Percentiles rank a stretch among this genome's conserved stretches.
Evolutionary conservation across 805 yeast genomes (phyloP).

Genomic region (Maudiozyma pseudohumilis): DNA sequence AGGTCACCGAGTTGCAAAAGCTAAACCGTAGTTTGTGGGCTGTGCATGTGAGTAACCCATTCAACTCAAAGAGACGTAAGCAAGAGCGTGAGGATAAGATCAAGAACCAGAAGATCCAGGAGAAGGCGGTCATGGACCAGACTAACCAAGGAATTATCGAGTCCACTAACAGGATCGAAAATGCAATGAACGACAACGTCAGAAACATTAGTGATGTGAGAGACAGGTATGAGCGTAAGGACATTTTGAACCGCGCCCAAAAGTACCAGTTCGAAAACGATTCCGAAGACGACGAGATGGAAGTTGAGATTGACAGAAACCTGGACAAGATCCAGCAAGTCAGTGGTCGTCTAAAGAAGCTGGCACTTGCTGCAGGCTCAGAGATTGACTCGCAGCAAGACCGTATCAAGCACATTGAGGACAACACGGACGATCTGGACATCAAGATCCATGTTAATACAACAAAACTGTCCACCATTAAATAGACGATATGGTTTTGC

Average conservation of each 20-base stretch:
- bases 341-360: constrained; percentile 57
- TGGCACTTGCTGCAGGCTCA: constrained; percentile 62
- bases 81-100: constrained; percentile 65
- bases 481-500: constrained; percentile 18
- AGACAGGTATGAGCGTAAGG: constrained; percentile 31
- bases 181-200: constrained; percentile 42
- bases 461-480: constrained; percentile 49
- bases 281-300: constrained; percentile 87
- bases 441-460: constrained; percentile 73
- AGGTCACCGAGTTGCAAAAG: constrained; percentile 68
- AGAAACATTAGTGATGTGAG: constrained; percentile 28
- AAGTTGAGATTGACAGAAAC: constrained; percentile 74
- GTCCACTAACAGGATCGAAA: constrained; percentile 59
- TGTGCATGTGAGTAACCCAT: constrained; percentile 76
- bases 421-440: constrained; percentile 76
- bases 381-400: constrained; percentile 74
- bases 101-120: constrained; percentile 50
- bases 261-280: constrained; percentile 81
- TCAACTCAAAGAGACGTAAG: constrained; percentile 68
- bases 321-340: constrained; percentile 65
- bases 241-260: constrained; percentile 41
- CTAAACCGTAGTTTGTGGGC: constrained; percentile 75
- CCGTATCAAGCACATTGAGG: constrained; percentile 66
- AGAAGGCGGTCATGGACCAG: constrained; percentile 51
- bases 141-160: constrained; percentile 49